Base-by-base conservation (phyloP, 495 filamentous ascomycete species). In the Oidiodendron maius region DNA sequence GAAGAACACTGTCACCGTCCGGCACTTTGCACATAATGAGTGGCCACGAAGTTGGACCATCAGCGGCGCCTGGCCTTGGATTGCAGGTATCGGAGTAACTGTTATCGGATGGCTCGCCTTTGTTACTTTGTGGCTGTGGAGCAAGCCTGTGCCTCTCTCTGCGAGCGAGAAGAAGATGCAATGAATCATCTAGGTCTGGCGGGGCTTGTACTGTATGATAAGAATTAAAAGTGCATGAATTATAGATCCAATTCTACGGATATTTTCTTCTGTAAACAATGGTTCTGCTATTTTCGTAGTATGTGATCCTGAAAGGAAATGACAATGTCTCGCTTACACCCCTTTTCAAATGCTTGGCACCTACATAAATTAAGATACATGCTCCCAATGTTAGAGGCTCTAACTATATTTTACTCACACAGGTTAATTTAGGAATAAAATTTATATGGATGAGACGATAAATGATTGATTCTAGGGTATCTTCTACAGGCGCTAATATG, bases 1-100 rank as follows among this genome's bases (percentile, higher is more conserved):
- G 75, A 98, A 96, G 80, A 80, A 84, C 56, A 90, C 89, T 24
- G 90, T 97, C 20, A 93, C 91, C 0, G 87, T 97, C 17, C 76
- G 93, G 18, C 93, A 98, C 70, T 93, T 93, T 64, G 93, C 93
- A 6, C 93, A 98, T 72, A 81, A 98, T 60, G 93, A 98, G 70
- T 98, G 86, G 76, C 87, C 90, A 36, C 77, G 93, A 58, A 90
- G 84, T 67, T 98, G 81, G 73, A 80, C 77, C 50, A 98, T 98
- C 61, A 87, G 71, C 58, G 91, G 80, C 9, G 93, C 88, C 9
- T 98, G 88, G 87, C 88, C 91, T 4, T 98, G 93, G 93, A 93
- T 98, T 58, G 77, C 82, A 1, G 93, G 93, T 40, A 82, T 97
- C 39, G 87, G 75, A 59, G 81, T 80, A 23, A 95, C 93, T 1